Base-by-base conservation (phyloP, 129 eudicot species). In the Flaveria robusta region DNA sequence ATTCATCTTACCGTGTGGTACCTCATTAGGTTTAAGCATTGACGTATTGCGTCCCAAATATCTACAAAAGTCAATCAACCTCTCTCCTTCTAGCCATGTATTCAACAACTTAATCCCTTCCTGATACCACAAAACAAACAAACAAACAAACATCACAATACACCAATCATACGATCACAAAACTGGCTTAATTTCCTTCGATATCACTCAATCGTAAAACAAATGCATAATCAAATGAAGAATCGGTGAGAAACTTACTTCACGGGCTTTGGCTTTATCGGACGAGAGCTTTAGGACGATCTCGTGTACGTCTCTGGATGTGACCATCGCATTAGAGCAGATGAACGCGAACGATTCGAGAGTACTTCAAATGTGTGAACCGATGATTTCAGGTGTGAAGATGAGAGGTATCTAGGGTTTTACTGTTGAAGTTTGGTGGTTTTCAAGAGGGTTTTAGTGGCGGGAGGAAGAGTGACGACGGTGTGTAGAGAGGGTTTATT, bases 21-120 rank as follows among this genome's bases (percentile, higher is more conserved):
- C 82, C 58, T 91, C 90, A 18, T 86, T 72, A 18, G 91, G 92
- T 45, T 84, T 81, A 54, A 94, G 91, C 85, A 70, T 51, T 37
- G 96, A 85, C 12, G 98, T 85, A 50, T 89, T 85, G 23, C 83
- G 86, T 1, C 90, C 85, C 3, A 94, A n/a, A 83, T 81, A 94
- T 86, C 81, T 83, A 86, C 96, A 88, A 77, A 94, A 94, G 26
- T 77, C 81, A 2, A 82, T 66, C 12, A 91, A 85, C 70, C 85
- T 74, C 78, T 86, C 93, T 46, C 96, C 98, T 84, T 84, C 93
- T 68, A 94, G 81, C 98, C 97, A 91, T 37, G 91, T 81, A 75
- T 86, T 88, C 78, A 94, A 73, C 91, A 94, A 49, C 46, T 88
- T 87, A 55, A 94, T 87, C 83, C 98, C 98, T 78, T 94, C 98